A percentile compares a stretch with the other conserved stretches of the same genome.
These are phyloP conservation scores for Beauveria asiatica DNA, from an alignment of 2,329 filamentous ascomycete species.

Conservation along the genomic window DNA sequence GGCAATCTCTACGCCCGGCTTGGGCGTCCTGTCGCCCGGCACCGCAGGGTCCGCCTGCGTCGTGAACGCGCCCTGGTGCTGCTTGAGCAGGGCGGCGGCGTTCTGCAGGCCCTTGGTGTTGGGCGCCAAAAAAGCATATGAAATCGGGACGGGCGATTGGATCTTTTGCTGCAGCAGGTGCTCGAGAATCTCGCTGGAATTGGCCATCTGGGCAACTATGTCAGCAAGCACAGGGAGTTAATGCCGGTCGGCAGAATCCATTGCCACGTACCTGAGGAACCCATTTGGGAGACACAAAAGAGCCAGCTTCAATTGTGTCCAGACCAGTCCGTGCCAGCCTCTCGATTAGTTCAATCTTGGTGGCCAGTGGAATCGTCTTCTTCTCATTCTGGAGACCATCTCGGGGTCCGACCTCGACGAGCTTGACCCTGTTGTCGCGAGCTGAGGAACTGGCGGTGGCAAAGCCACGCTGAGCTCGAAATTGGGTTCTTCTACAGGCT, in stretches of 20 bases:
- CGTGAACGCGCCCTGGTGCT: slow-evolving; percentile 40
- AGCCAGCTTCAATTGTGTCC: slow-evolving; percentile 68
- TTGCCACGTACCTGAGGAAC: slow-evolving; percentile 61
- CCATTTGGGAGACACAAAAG: slow-evolving; percentile 78
- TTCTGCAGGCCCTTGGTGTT: slow-evolving; percentile 65
- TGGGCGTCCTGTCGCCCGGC: slow-evolving; percentile 30
- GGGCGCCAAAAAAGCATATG: slow-evolving; percentile 74
- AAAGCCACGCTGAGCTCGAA: slow-evolving; percentile 26
- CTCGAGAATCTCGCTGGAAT: slow-evolving; percentile 65
- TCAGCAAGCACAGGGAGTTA: slow-evolving; percentile 10
- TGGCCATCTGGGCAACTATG: slow-evolving; percentile 55
- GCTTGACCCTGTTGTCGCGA: slow-evolving; percentile 42
- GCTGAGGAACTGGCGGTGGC: slow-evolving; percentile 29
- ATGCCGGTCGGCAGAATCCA: not conserved
- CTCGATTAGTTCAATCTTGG: slow-evolving; percentile 69
- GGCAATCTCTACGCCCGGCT: slow-evolving; percentile 58
- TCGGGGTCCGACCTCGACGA: slow-evolving; percentile 77
- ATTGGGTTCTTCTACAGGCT: slow-evolving; percentile 28
- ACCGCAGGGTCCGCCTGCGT: slow-evolving; percentile 39
- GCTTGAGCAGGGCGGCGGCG: slow-evolving; percentile 45
- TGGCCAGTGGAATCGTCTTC: slow-evolving; percentile 57
- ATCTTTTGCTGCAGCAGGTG: slow-evolving; percentile 54
- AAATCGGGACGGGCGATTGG: slow-evolving; percentile 46
- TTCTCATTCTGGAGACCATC: slow-evolving; percentile 87
- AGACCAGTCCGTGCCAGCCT: slow-evolving; percentile 61